phyloP scores from a whole-genome alignment of 2,329 filamentous ascomycete genomes.

The Cordyceps fumosorosea region DNA sequence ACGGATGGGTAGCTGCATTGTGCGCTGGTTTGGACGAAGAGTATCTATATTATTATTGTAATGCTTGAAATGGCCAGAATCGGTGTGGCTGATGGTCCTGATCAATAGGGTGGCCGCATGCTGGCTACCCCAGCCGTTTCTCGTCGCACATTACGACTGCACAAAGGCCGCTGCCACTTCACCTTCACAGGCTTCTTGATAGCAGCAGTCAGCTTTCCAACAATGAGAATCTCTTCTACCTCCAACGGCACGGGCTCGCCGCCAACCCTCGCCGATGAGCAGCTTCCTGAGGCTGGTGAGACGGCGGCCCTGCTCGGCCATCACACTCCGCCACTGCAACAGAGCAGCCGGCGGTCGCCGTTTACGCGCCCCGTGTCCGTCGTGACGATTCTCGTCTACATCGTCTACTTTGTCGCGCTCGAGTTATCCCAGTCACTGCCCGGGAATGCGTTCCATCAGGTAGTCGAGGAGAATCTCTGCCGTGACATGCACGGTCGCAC shows the following conservation, averaged over 20 bases:
- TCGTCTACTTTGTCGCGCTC: background rate
- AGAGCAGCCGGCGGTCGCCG: background rate
- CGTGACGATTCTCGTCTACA: background rate
- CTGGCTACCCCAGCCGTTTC: background rate
- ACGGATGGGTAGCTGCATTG: too few species aligned
- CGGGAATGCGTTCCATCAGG: background rate
- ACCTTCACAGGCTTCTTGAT: background rate
- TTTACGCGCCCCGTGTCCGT: background rate
- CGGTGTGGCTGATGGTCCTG: too few species aligned
- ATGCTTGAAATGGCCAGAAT: too few species aligned
- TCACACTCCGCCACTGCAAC: background rate
- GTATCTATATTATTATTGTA: too few species aligned
- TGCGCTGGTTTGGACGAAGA: too few species aligned
- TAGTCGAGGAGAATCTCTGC: slow-evolving; percentile 5
- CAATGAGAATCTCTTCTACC: background rate
- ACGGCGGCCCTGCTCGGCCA: background rate
- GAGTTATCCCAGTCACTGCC: background rate
- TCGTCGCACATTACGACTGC: background rate
- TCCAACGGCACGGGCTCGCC: background rate
- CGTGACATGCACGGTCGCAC: background rate
- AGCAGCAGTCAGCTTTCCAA: background rate
- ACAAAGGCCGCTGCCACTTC: background rate
- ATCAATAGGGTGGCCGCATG: background rate
- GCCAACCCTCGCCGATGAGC: background rate
- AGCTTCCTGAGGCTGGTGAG: background rate